phyloP scores from a whole-genome alignment of 73 alveolate genomes.

The Effrenium voratum region DNA sequence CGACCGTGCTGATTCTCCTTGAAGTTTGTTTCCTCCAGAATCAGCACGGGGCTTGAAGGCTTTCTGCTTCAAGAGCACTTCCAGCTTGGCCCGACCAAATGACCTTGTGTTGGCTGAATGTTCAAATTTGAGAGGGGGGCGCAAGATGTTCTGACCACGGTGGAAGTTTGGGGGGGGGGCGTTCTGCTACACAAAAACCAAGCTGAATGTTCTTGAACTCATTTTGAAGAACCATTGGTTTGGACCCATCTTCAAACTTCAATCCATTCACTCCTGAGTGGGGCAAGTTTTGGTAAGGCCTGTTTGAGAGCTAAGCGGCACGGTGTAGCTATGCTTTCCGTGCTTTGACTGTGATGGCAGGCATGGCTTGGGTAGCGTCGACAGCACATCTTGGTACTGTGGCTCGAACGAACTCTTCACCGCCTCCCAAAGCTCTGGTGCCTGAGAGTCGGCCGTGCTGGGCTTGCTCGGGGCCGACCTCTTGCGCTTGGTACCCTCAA shows the following conservation, averaged over 20 bases:
- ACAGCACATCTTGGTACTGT: too few species aligned
- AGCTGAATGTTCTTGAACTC: background rate
- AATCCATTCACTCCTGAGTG: background rate
- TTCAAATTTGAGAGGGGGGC: background rate
- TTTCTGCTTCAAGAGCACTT: background rate
- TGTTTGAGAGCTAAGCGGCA: background rate
- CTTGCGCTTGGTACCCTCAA: too few species aligned
- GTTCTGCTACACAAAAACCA: too few species aligned
- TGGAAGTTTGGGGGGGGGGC: background rate
- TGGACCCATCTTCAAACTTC: background rate
- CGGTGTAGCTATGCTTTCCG: slow-evolving; percentile 5
- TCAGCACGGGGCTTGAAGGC: background rate
- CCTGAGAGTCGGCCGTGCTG: too few species aligned
- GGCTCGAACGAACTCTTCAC: too few species aligned
- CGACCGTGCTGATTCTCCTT: background rate
- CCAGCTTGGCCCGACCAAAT: background rate
- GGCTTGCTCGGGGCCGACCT: too few species aligned
- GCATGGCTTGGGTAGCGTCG: too few species aligned
- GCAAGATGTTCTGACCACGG: background rate
- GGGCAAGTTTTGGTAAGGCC: background rate
- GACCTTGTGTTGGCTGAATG: background rate
- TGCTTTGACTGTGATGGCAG: too few species aligned
- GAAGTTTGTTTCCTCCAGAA: background rate
- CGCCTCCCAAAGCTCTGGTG: too few species aligned
- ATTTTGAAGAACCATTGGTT: background rate